Conservation (phyloP, 805 yeast genomes). For the Komagataella ulmi region DNA sequence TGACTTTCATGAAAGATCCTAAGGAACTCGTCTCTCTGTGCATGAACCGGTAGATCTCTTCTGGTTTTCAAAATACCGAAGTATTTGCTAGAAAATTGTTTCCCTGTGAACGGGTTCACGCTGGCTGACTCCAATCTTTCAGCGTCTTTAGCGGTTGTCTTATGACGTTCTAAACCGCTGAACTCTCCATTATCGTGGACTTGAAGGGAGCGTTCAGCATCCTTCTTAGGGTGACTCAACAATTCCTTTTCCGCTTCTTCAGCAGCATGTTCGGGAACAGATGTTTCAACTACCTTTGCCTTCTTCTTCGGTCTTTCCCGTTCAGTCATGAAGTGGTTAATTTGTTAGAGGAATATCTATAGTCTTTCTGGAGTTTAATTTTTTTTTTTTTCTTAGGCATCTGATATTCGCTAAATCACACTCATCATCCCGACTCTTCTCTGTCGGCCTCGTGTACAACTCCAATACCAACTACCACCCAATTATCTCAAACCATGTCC, state of each 20-base stretch:
- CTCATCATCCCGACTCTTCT: neutral
- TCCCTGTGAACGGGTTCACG: conserved; percentile 72
- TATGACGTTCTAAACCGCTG: conserved; percentile 35
- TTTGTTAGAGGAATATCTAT: neutral
- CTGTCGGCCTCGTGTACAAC: neutral
- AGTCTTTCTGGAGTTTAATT: neutral
- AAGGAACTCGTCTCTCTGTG: conserved; percentile 83
- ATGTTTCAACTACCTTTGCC: conserved; percentile 31
- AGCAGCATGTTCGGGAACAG: conserved; percentile 52
- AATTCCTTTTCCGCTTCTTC: conserved; percentile 50
- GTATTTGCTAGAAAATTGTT: conserved; percentile 47
- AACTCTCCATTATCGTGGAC: conserved; percentile 63
- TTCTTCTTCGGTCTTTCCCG: conserved; percentile 33
- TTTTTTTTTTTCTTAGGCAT: neutral
- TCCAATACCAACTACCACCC: neutral
- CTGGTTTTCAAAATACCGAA: conserved; percentile 66
- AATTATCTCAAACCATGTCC: neutral
- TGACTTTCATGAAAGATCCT: conserved; percentile 64
- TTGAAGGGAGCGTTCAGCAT: conserved; percentile 20
- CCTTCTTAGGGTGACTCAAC: conserved; percentile 31
- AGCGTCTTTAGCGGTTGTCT: conserved; percentile 58
- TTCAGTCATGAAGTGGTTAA: conserved; percentile 10
- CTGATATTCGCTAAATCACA: neutral
- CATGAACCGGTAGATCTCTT: conserved; percentile 85
- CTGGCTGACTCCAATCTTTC: conserved; percentile 40